These are phyloP conservation scores for Sporormia fimetaria DNA, from an alignment of 495 filamentous ascomycete species.

Conservation along the genomic window DNA sequence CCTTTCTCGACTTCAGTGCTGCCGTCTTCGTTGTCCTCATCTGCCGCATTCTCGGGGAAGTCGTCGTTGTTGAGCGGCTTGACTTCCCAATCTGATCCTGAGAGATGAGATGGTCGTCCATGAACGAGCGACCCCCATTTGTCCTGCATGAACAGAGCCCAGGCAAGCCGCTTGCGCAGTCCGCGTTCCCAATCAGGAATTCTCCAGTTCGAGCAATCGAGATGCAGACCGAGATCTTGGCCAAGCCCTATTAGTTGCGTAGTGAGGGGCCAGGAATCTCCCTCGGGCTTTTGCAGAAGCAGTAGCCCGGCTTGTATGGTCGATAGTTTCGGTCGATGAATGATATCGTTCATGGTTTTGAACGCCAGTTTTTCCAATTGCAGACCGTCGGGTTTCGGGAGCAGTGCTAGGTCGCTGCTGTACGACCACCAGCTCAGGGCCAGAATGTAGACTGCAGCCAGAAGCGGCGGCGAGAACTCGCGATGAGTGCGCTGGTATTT, in stretches of 20 bases:
- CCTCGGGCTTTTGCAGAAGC: constrained; percentile 69
- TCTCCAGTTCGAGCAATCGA: constrained; percentile 69
- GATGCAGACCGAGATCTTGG: constrained; percentile 69
- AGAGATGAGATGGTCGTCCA: constrained; percentile 71
- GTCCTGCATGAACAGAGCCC: constrained; percentile 79
- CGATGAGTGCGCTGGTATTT: constrained; percentile 66
- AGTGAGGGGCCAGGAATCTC: constrained; percentile 73
- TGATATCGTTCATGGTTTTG: constrained; percentile 60
- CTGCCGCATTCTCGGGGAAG: constrained; percentile 52
- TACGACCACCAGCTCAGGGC: constrained; percentile 80
- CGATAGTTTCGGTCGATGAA: constrained; percentile 73
- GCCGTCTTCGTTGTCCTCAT: constrained; percentile 45
- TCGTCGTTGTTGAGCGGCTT: constrained; percentile 51
- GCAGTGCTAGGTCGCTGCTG: constrained; percentile 50
- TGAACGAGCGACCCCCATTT: constrained; percentile 75
- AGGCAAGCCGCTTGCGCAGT: constrained; percentile 65
- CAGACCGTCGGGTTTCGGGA: constrained; percentile 56
- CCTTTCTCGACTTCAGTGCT: constrained; percentile 54
- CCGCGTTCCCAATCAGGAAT: constrained; percentile 74
- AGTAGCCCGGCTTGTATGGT: constrained; percentile 82
- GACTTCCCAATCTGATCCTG: constrained; percentile 65
- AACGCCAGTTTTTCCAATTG: constrained; percentile 63
- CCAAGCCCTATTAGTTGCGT: constrained; percentile 64
- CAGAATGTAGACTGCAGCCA: constrained; percentile 78
- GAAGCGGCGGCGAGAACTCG: constrained; percentile 66